Evolutionary conservation across 768 basidiomycete species (phyloP).

Genomic region (Tricholoma matsutake): DNA sequence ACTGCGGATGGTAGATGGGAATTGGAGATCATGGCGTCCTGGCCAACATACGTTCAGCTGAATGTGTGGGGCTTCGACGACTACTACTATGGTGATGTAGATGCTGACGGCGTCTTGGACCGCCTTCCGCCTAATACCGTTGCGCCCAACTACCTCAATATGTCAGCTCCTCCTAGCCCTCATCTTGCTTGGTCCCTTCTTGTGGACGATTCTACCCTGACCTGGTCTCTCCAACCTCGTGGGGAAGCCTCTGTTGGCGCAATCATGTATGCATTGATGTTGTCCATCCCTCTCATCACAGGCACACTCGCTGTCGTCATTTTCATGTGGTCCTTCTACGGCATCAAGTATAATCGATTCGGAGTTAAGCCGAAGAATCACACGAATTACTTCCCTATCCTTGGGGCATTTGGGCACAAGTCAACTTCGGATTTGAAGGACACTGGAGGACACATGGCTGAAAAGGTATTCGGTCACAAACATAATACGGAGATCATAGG

Average conservation of each 20-base stretch:
- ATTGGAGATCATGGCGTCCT: constrained; percentile 83
- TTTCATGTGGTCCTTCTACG: constrained; percentile 97
- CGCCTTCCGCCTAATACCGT: constrained; percentile 86
- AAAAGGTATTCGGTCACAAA: constrained; percentile 73
- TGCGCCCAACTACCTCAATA: constrained; percentile 85
- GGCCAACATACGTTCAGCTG: constrained; percentile 88
- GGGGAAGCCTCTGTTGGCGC: constrained; percentile 79
- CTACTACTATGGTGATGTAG: constrained; percentile 89
- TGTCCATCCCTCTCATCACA: constrained; percentile 81
- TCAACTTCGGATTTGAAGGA: constrained; percentile 75
- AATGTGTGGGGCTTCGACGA: constrained; percentile 91
- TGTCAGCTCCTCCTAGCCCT: constrained; percentile 86
- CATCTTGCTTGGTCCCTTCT: constrained; percentile 85
- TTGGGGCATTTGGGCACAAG: constrained; percentile 61
- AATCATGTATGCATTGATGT: constrained; percentile 83
- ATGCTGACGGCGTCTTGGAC: constrained; percentile 85
- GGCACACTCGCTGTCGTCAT: constrained; percentile 76
- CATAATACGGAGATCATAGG: constrained; percentile 75
- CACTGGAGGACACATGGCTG: constrained; percentile 48
- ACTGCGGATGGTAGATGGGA: constrained; percentile 71
- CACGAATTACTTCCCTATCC: constrained; percentile 86
- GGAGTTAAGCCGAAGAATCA: constrained; percentile 73
- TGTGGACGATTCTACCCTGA: constrained; percentile 73
- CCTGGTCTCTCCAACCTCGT: constrained; percentile 78
- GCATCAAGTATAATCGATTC: constrained; percentile 91